phyloP scores from a whole-genome alignment of 768 basidiomycete species.

The Naganishia antarctica region DNA sequence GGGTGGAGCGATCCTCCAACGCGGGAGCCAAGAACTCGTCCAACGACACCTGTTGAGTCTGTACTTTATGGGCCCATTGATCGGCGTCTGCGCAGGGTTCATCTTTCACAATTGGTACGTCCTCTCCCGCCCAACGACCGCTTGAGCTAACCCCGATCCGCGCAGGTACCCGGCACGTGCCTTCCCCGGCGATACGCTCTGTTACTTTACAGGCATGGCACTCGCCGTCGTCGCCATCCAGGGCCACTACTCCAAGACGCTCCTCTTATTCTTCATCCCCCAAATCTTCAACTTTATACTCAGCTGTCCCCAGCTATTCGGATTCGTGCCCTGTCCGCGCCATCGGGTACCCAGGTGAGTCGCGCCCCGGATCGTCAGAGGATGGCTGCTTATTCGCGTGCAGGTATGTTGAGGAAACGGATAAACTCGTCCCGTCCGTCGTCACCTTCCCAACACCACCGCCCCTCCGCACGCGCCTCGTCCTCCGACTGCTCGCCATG shows the following conservation, averaged over 20 bases:
- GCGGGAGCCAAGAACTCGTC: conserved; percentile 79
- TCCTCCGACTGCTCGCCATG: conserved; percentile 57
- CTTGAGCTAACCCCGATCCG: background rate
- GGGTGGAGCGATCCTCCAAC: conserved; percentile 56
- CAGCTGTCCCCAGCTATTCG: conserved; percentile 90
- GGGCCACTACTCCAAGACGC: conserved; percentile 93
- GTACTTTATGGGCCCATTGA: conserved; percentile 93
- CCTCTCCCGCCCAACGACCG: background rate
- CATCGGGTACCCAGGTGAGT: conserved; percentile 84
- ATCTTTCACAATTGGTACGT: conserved; percentile 93
- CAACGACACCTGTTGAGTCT: conserved; percentile 90
- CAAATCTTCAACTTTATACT: conserved; percentile 97
- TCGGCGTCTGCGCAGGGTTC: conserved; percentile 83
- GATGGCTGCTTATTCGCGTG: background rate
- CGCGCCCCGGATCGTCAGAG: background rate
- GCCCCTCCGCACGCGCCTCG: conserved; percentile 55
- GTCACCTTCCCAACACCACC: conserved; percentile 61
- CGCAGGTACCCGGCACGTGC: conserved; percentile 88
- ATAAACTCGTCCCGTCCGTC: conserved; percentile 72
- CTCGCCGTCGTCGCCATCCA: conserved; percentile 97
- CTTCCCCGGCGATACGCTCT: conserved; percentile 95
- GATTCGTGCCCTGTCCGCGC: conserved; percentile 84
- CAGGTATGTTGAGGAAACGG: conserved; percentile 71
- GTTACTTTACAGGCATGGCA: conserved; percentile 97
- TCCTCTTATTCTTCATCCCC: conserved; percentile 92